Base-by-base conservation (phyloP, 2,329 filamentous ascomycete species). In the Xylariaceae sp. region DNA sequence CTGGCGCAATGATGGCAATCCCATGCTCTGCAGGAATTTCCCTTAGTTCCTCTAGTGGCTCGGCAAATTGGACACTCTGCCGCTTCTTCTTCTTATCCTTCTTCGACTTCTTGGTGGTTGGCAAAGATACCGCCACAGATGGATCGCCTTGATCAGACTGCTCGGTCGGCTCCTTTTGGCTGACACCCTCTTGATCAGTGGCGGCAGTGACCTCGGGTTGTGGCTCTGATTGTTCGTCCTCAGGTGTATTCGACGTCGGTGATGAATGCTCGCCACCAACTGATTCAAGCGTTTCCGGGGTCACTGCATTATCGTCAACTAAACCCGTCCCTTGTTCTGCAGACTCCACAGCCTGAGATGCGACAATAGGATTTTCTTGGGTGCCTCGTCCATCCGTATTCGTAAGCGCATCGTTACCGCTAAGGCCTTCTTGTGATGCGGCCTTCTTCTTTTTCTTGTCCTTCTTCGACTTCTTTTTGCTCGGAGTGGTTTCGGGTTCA, bases 41-140 rank as follows among this genome's bases (percentile, higher is more conserved):
- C 35, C 50, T 49, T 35, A 47, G 36, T 30, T 59, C 51, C 36
- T 58, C 54, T 15, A 56, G 42, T 12, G 58, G 55, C 6, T 59
- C 59, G 17, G 54, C 49, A 32, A 59, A 52, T 35, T 62, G 55
- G 22, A 60, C 52, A 52, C 52, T 58, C 35, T 58, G 54, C 14
- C 47, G 56, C 51, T 64, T 63, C 49, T 64, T 58, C 38, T 56
- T 55, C 51, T 56, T 54, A 27, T 57, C 55, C 46, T 62, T 61
- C 49, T 63, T 62, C 10, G 60, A 48, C 31, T 53, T 54, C 44
- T 60, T 56, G 10, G 41, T 45, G 39, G 39, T 46, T 14, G 40
- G 51, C 17, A 57, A 41, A 27, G 42, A 41, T 19, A 44, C 31
- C 44, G 27, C 50, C 12, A 47, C 19, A 32, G 54, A 51, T 12